These are phyloP conservation scores for Spinacia oleracea DNA, from an alignment of 179 eudicot genomes.

Conservation along the genomic window DNA sequence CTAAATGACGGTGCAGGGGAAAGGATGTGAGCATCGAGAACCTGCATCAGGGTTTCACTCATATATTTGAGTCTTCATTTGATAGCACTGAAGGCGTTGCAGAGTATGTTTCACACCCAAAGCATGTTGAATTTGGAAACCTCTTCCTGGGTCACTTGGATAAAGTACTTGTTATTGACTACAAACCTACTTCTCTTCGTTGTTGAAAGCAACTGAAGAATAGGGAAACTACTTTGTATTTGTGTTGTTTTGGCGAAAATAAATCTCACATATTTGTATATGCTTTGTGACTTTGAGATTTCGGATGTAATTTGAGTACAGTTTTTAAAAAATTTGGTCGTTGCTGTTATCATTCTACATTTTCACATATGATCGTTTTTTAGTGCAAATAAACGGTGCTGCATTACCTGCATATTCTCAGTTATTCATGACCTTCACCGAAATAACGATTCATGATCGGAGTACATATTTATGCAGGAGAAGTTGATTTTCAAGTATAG, in stretches of 20 bases:
- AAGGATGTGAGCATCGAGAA: slow-evolving; percentile 73
- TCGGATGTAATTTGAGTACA: background rate
- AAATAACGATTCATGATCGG: too few relatives aligned
- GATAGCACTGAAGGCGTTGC: slow-evolving; percentile 70
- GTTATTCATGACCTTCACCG: too few relatives aligned
- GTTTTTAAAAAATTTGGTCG: background rate
- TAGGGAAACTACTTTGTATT: background rate
- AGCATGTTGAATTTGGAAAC: slow-evolving; percentile 62
- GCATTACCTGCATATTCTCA: too few relatives aligned
- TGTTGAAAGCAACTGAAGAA: slow-evolving; percentile 31
- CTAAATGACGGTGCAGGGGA: slow-evolving; percentile 50
- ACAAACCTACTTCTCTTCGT: slow-evolving; percentile 52
- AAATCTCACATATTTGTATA: background rate
- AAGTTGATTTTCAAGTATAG: too few relatives aligned
- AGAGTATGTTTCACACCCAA: slow-evolving; percentile 60
- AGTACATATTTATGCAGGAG: too few relatives aligned
- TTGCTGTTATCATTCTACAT: background rate
- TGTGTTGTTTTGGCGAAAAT: background rate
- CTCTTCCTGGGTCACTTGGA: slow-evolving; percentile 47
- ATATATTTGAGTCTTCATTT: slow-evolving; percentile 71
- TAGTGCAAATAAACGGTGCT: too few relatives aligned
- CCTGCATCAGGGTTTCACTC: slow-evolving; percentile 82
- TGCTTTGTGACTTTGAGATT: background rate
- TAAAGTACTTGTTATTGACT: slow-evolving; percentile 62
- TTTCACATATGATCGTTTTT: background rate